Base-by-base conservation (phyloP, 495 filamentous ascomycete genomes). In the Xeromyces bisporus region DNA sequence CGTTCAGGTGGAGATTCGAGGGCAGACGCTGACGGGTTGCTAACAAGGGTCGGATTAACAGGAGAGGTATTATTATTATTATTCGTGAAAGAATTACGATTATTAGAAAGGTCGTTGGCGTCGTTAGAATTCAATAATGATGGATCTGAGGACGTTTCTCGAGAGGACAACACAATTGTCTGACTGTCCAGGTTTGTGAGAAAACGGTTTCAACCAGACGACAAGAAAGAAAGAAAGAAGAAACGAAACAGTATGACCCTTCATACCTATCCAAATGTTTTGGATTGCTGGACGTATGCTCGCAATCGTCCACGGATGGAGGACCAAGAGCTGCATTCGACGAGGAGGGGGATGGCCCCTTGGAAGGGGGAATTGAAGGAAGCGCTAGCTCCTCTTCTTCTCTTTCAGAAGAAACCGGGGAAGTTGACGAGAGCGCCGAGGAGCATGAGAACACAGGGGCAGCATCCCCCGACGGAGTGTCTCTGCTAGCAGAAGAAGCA, bases 11-110 rank as follows among this genome's bases (percentile, higher is more conserved):
- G 55, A n/a, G 59, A 61, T 23, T 44, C 46, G 20, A 61, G 50
- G 21, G 57, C 41, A 8, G 57, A 57, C 18, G 61, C 56, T 31
- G 61, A 61, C n/a, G 59, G 57, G 44, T 64, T 57, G 51, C 57
- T 61, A 39, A 56, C 51, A 35, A 64, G 54, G 50, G 57, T 57
- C 36, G 43, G 58, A 37, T 63, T 57, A 13, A 60, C 31, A 18
- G 51, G 48, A 14, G 50, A n/a, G n/a, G n/a, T n/a, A n/a, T n/a
- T n/a, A n/a, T n/a, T n/a, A n/a, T 9, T 55, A 35, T 48, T 56
- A 61, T 57, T 50, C 56, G 54, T 47, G 39, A 63, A 56, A 24
- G 56, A 55, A 18, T 51, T 34, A 29, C 38, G 43, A 41, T 55
- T 60, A 16, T 47, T 45, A 12, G 37, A 31, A 23, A n/a, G n/a